Percentiles rank a stretch among this genome's conserved stretches.
Conservation (phyloP, 202 grass and related monocot species). For the Saccharum hybrid region DNA sequence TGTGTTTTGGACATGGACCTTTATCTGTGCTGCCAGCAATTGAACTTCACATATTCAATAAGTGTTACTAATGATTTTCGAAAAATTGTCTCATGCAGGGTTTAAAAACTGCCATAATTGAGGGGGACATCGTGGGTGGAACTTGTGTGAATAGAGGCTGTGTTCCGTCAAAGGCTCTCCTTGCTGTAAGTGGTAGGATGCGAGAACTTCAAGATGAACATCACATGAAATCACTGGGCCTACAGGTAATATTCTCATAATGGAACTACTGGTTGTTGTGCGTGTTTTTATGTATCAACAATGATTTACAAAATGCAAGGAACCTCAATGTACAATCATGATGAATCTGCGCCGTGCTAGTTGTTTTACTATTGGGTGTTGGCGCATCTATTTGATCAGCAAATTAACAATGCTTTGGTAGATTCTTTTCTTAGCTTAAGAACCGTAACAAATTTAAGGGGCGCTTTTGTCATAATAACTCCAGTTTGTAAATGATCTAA, state of each 20-base stretch:
- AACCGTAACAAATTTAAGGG: background rate
- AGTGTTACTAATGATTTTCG: conserved; percentile 1
- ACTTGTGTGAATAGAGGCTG: conserved; percentile 98
- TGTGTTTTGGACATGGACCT: background rate
- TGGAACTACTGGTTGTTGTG: background rate
- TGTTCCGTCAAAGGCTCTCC: conserved; percentile 93
- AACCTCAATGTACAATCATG: too few species aligned
- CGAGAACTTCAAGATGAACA: conserved; percentile 87
- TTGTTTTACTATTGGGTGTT: too few species aligned
- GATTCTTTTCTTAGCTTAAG: too few species aligned
- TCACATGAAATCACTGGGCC: conserved; percentile 89
- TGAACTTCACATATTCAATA: conserved; percentile 16
- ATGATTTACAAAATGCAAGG: background rate
- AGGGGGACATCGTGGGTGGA: conserved; percentile 92
- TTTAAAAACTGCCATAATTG: conserved; percentile 92
- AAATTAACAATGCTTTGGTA: too few species aligned
- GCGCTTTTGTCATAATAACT: conserved; percentile 16
- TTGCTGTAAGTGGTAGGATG: conserved; percentile 95
- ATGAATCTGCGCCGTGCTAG: too few species aligned
- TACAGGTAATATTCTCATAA: conserved; percentile 64
- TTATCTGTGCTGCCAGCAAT: conserved; percentile 17
- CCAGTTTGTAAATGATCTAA: conserved; percentile 10
- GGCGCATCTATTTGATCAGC: too few species aligned
- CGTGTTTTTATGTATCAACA: too few species aligned
- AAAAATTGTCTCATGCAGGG: conserved; percentile 52